phyloP scores from a whole-genome alignment of 164 flowering plant species.

The Magnolia kwangsiensis region DNA sequence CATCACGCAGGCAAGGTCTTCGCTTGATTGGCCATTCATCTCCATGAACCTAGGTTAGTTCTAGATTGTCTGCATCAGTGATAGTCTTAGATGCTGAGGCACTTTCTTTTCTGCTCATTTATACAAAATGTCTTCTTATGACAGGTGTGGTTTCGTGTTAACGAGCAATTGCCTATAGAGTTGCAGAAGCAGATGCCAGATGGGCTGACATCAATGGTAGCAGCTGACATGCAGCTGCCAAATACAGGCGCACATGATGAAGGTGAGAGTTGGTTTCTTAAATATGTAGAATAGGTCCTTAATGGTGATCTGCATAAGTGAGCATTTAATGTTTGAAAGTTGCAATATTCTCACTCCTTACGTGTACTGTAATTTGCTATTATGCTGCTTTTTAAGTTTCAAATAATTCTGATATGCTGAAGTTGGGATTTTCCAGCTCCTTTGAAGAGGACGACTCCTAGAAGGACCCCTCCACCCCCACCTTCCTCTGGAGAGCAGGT shows the following conservation, averaged over 20 bases:
- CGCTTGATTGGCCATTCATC: conserved; percentile 97
- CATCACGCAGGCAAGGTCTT: conserved; percentile 99
- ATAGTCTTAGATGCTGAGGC: conserved; percentile 27
- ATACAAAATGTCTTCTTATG: conserved; percentile 21
- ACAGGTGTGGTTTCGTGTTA: conserved; percentile 99
- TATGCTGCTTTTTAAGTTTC: background rate
- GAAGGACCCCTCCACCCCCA: conserved; percentile 81
- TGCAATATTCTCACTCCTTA: background rate
- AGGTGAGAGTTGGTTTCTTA: conserved; percentile 34
- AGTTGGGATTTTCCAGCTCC: conserved; percentile 20
- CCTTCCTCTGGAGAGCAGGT: conserved; percentile 51
- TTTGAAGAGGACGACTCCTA: conserved; percentile 49
- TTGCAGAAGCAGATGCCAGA: conserved; percentile 91
- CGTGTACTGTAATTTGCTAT: background rate
- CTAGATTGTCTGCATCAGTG: conserved; percentile 56
- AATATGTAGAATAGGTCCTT: background rate
- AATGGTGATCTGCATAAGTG: background rate
- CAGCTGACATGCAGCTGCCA: conserved; percentile 41
- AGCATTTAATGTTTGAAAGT: background rate
- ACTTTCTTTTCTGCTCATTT: conserved; percentile 26
- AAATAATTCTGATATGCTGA: background rate
- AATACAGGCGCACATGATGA: conserved; percentile 32
- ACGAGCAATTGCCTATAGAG: conserved; percentile 65
- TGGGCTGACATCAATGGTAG: conserved; percentile 25
- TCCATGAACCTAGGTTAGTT: conserved; percentile 94